Percentiles rank a stretch among this genome's conserved stretches.
Evolutionary conservation across 2,329 filamentous ascomycete genomes (phyloP).

Genomic region (Aspergillus ochraceoroseus): DNA sequence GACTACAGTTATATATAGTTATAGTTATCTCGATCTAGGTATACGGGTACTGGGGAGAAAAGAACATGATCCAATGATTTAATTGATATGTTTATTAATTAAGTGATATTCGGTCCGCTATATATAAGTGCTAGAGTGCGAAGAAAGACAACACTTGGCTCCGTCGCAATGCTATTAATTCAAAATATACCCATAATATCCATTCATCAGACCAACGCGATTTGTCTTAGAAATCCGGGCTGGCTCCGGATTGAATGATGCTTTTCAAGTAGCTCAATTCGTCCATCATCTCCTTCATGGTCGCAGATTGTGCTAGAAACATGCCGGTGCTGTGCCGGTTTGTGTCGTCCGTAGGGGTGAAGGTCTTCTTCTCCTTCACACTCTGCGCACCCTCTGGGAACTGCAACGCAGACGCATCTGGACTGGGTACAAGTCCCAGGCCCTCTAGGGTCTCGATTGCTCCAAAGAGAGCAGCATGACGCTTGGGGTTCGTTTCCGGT

Average conservation of each 20-base stretch:
- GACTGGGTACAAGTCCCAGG: slow-evolving; percentile 26
- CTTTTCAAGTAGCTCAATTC: slow-evolving; percentile 50
- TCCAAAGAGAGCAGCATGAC: slow-evolving; percentile 36
- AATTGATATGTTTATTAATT: slow-evolving; percentile 6
- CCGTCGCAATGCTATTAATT: slow-evolving; percentile 5
- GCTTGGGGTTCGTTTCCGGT: slow-evolving; percentile 36
- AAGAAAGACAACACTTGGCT: slow-evolving; percentile 2
- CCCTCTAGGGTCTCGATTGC: slow-evolving; percentile 29
- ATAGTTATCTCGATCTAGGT: too few species aligned
- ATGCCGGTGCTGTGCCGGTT: slow-evolving; percentile 4
- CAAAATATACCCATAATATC: slow-evolving; percentile 16
- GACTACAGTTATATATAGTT: background rate
- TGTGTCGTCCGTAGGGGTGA: slow-evolving; percentile 1
- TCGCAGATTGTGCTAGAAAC: slow-evolving; percentile 4
- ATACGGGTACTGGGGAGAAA: too few species aligned
- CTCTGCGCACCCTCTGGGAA: slow-evolving; percentile 17
- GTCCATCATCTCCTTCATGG: slow-evolving; percentile 48
- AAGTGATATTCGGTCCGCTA: slow-evolving; percentile 2
- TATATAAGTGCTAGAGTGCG: background rate
- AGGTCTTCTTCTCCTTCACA: slow-evolving; percentile 5
- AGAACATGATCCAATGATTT: too few species aligned
- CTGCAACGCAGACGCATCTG: slow-evolving; percentile 23
- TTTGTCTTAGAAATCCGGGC: slow-evolving; percentile 17
- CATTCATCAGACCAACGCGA: background rate
- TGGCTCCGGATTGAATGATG: slow-evolving; percentile 40